Base-by-base conservation (phyloP, 768 basidiomycete species). In the Pisolithus sp. region DNA sequence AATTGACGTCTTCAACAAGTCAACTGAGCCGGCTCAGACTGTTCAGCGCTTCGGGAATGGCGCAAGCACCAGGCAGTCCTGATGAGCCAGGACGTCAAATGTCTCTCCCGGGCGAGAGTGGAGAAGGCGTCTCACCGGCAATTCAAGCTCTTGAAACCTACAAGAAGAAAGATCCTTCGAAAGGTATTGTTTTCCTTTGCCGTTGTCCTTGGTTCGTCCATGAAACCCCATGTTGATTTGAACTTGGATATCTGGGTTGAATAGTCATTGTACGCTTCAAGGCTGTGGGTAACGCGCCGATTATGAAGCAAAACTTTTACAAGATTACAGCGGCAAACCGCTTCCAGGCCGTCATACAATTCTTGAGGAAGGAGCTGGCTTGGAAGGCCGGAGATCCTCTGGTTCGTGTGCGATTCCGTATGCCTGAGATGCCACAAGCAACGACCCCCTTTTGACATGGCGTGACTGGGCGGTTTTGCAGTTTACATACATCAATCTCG, bases 221-320 rank as follows among this genome's bases (percentile, higher is more conserved):
- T 41, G 34, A 15, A 34, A 15, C 34, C 12, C n/a, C 5, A 15
- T 34, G 34, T 15, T 34, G 12, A 34, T 43, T 49, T 28, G 43
- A 21, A 34, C 18, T 34, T 26, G 24, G 46, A 39, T 24, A 9
- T 38, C 43, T 2, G 36, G 36, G 23, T 13, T 37, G 15, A 18
- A 43, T 65, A 98, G 95, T 97, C 47, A 85, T 97, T 55, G 91
- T 99, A 9, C 85, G 93, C 41, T 99, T 99, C 81, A 94, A 94
- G 67, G 93, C 95, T 2, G 89, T 96, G 9, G 95, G 95, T 43
- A 94, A 95, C 60, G 95, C 94, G 1, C 95, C 95, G 0, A 93
- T 99, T 62, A 96, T 99, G 94, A 94, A 89, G 72, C 91, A 95
- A 71, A 97, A 95, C 73, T 89, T 94, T 60, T 97, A 93, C 82